These are phyloP conservation scores for Solanum bulbocastanum DNA, from an alignment of 257 asterid genomes.

Conservation along the genomic window DNA sequence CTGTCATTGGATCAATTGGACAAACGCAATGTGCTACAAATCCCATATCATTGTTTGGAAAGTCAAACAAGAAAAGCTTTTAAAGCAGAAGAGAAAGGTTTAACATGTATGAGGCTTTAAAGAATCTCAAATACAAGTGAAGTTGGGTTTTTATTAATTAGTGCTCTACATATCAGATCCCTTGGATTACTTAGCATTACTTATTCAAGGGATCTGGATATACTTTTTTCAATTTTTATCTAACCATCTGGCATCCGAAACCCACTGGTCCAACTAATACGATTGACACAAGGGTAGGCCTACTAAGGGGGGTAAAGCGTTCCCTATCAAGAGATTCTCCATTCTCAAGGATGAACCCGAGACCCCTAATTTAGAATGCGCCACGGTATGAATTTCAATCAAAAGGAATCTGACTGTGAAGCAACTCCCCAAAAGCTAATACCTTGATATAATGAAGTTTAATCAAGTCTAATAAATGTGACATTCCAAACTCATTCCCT, in stretches of 20 bases:
- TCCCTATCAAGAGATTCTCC: background rate
- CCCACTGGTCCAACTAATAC: background rate
- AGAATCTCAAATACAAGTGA: background rate
- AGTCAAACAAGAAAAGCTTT: background rate
- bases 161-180: background rate
- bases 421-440: background rate
- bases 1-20: background rate
- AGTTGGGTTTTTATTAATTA: background rate
- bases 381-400: background rate
- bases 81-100: background rate
- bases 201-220: background rate
- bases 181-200: background rate
- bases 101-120: background rate
- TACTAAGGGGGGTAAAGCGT: background rate
- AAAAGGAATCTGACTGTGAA: background rate
- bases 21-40: background rate
- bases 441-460: too few species aligned
- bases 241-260: background rate
- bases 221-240: background rate
- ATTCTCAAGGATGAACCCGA: background rate
- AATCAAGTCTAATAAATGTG: too few species aligned
- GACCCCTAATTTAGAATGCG: background rate
- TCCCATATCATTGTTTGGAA: background rate
- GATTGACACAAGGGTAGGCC: background rate
- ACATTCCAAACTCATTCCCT: background rate